A percentile compares a stretch with the other conserved stretches of the same genome.
phyloP scores from a whole-genome alignment of 768 basidiomycete genomes.

The Trametes villosa region DNA sequence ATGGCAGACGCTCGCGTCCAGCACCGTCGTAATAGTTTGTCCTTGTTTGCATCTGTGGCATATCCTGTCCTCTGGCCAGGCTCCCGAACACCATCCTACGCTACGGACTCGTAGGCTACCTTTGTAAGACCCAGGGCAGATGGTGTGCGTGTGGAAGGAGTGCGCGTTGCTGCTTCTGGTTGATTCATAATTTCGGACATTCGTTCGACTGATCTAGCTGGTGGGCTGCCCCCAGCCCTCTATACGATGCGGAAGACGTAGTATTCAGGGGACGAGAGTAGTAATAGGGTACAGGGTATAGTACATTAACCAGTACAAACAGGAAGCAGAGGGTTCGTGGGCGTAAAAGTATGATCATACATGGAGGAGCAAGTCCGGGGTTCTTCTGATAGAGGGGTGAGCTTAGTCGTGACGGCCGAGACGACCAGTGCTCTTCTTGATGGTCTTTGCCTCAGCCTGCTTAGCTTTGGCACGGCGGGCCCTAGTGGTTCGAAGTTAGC shows the following conservation, averaged over 20 bases:
- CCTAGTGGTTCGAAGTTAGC: conserved; percentile 31
- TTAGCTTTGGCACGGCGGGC: conserved; percentile 55
- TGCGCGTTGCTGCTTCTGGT: too few relatives aligned
- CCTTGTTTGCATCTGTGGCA: conserved; percentile 22
- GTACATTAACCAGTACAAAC: too few relatives aligned
- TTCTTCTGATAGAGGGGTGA: too few relatives aligned
- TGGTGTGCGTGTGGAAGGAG: too few relatives aligned
- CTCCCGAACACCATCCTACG: too few relatives aligned
- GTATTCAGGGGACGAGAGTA: not conserved
- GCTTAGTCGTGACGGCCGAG: conserved; percentile 45
- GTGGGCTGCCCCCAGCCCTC: too few relatives aligned
- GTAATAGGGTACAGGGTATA: not conserved
- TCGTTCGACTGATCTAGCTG: too few relatives aligned
- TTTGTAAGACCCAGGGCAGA: too few relatives aligned
- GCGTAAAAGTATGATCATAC: not conserved
- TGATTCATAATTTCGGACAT: too few relatives aligned
- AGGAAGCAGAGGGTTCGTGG: not conserved
- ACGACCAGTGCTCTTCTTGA: conserved; percentile 51
- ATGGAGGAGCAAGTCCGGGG: too few relatives aligned
- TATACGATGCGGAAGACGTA: too few relatives aligned
- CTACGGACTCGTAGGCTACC: too few relatives aligned
- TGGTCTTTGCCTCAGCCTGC: conserved; percentile 53
- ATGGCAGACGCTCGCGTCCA: not conserved
- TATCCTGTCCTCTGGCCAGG: not conserved
- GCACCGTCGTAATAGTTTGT: conserved; percentile 10